Evolutionary conservation across 441 rosid species (phyloP).

Genomic region (Omphalea diandra): DNA sequence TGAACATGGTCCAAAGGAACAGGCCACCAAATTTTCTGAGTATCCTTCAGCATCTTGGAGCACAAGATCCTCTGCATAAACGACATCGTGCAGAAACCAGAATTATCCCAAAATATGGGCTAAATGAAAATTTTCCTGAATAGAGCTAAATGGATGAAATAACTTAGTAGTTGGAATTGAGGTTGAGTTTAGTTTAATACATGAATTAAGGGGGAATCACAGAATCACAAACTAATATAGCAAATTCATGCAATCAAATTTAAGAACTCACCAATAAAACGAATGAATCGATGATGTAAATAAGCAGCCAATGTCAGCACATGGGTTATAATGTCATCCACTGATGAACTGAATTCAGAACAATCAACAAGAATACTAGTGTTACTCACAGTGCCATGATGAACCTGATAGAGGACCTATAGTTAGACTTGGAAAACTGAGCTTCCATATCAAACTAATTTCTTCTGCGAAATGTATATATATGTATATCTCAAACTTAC

Average conservation of each 20-base stretch:
- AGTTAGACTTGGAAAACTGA: constrained; percentile 18
- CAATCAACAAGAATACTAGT: no score
- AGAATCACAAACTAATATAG: neutral
- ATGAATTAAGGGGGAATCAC: constrained; percentile 3
- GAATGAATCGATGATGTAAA: constrained; percentile 34
- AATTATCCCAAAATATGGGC: neutral
- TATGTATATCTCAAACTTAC: no score
- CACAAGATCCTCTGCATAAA: constrained; percentile 43
- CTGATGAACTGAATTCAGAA: constrained; percentile 31
- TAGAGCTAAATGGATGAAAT: neutral
- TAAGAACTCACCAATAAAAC: constrained; percentile 49
- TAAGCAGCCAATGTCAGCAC: constrained; percentile 40
- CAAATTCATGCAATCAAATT: constrained; percentile 8
- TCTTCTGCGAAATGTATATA: no score
- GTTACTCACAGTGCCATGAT: constrained; percentile 30
- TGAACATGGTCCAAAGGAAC: constrained; percentile 25
- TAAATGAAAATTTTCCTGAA: neutral
- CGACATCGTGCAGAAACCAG: constrained; percentile 5
- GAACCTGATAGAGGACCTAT: constrained; percentile 36
- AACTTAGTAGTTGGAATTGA: neutral
- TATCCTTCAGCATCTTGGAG: constrained; percentile 34
- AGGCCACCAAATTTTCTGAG: constrained; percentile 27
- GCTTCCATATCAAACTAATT: constrained; percentile 15
- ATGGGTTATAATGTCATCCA: constrained; percentile 38
- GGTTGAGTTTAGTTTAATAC: neutral